These are phyloP conservation scores for Exobasidium rhododendri DNA, from an alignment of 1,284 basidiomycete species.

Conservation along the genomic window DNA sequence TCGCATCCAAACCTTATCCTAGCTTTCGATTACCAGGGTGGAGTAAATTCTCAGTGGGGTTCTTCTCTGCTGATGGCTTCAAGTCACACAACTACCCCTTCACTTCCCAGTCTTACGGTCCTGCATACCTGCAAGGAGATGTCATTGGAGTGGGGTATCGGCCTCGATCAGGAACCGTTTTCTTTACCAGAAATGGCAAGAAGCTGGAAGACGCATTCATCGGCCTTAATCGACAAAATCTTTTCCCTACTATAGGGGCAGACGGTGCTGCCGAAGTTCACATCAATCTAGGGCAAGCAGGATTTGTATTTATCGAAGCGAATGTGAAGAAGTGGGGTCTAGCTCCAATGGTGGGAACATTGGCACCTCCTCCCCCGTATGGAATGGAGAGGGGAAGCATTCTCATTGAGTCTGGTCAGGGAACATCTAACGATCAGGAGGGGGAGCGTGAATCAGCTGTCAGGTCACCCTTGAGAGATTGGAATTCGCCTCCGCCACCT, in stretches of 20 bases:
- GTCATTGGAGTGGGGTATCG: conserved; percentile 53
- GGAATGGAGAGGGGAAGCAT: conserved; percentile 53
- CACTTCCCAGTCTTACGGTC: conserved; percentile 78
- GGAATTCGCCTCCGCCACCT: not conserved
- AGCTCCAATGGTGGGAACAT: conserved; percentile 53
- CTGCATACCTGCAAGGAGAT: conserved; percentile 76
- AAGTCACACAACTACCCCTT: conserved; percentile 98
- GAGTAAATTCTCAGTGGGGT: conserved; percentile 87
- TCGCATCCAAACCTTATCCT: conserved; percentile 53
- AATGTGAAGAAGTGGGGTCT: conserved; percentile 55
- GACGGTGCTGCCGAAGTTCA: conserved; percentile 51
- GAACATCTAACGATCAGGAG: conserved; percentile 7
- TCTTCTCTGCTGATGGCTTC: conserved; percentile 87
- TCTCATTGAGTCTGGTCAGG: conserved; percentile 43
- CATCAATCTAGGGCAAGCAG: conserved; percentile 54
- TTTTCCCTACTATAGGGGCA: conserved; percentile 53
- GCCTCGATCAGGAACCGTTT: conserved; percentile 51
- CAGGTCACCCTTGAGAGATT: not conserved
- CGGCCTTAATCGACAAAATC: conserved; percentile 48
- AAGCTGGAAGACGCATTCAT: conserved; percentile 51
- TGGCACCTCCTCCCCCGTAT: conserved; percentile 53
- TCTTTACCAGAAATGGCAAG: conserved; percentile 54
- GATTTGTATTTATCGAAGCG: conserved; percentile 55
- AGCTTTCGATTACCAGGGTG: conserved; percentile 61
- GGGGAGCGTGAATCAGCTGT: not conserved